phyloP scores from a whole-genome alignment of 108 stramenopile genomes.

The Parietichytrium sp. region DNA sequence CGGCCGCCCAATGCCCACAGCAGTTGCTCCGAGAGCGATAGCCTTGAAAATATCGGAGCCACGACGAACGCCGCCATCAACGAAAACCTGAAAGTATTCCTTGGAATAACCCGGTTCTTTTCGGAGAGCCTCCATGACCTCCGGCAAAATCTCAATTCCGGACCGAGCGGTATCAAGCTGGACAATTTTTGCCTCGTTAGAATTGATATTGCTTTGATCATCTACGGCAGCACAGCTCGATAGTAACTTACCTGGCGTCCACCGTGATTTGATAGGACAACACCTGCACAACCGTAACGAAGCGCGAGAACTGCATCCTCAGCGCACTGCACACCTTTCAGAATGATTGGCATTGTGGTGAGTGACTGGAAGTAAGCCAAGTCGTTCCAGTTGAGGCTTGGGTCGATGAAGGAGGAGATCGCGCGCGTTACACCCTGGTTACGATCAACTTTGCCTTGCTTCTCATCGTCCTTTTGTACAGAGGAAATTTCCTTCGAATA shows the following conservation, averaged over 20 bases:
- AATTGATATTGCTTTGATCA: too few species aligned
- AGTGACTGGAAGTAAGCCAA: not conserved
- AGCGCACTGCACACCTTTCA: conserved; percentile 35
- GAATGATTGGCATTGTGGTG: conserved; percentile 26
- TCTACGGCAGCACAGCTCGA: too few species aligned
- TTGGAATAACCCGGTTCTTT: conserved; percentile 37
- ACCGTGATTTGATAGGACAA: conserved; percentile 35
- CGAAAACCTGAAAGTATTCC: conserved; percentile 30
- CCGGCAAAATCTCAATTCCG: conserved; percentile 27
- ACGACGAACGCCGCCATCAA: conserved; percentile 26
- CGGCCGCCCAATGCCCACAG: conserved; percentile 29
- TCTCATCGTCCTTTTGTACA: not conserved
- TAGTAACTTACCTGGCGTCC: too few species aligned
- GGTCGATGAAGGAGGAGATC: conserved; percentile 38
- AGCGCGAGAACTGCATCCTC: conserved; percentile 26
- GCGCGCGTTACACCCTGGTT: conserved; percentile 37
- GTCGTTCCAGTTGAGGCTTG: conserved; percentile 12
- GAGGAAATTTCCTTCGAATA: not conserved
- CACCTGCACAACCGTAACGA: conserved; percentile 19
- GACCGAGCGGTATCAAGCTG: conserved; percentile 31
- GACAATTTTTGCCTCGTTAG: too few species aligned
- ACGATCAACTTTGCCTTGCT: conserved; percentile 3
- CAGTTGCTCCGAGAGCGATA: conserved; percentile 22
- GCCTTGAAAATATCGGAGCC: conserved; percentile 39
- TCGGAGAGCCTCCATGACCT: conserved; percentile 24